phyloP scores from a whole-genome alignment of 2,329 filamentous ascomycete genomes.

The Aspergillus ochraceus region DNA sequence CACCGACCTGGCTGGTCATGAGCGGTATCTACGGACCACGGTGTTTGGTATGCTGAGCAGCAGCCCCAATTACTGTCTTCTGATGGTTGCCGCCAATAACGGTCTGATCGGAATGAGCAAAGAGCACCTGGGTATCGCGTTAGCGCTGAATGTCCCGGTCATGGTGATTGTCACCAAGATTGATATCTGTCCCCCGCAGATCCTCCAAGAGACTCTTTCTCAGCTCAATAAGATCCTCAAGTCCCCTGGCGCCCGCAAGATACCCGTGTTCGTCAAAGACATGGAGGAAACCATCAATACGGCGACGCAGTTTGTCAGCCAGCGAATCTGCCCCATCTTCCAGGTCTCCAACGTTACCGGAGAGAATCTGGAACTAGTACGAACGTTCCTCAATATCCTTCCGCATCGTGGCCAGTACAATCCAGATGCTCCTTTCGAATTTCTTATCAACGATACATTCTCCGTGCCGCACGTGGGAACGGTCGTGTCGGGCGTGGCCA shows the following conservation, averaged over 20 bases:
- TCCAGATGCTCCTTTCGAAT: conserved; percentile 83
- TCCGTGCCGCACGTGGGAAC: conserved; percentile 96
- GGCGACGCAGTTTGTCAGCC: conserved; percentile 90
- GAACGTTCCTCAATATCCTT: conserved; percentile 90
- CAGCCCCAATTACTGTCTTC: conserved; percentile 93
- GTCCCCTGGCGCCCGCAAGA: conserved; percentile 88
- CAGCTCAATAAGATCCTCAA: conserved; percentile 93
- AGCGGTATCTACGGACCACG: conserved; percentile 90
- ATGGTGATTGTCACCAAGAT: conserved; percentile 99
- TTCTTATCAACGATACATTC: conserved; percentile 96
- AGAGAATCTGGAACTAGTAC: conserved; percentile 83
- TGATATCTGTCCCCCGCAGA: conserved; percentile 94
- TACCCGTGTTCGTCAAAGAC: conserved; percentile 92
- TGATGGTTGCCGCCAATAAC: conserved; percentile 99
- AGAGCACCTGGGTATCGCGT: conserved; percentile 91
- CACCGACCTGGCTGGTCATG: conserved; percentile 91
- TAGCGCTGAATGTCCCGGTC: conserved; percentile 92
- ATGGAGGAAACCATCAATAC: conserved; percentile 92
- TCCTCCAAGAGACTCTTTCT: conserved; percentile 86
- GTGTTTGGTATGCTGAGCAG: conserved; percentile 93
- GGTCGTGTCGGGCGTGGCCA: conserved; percentile 91
- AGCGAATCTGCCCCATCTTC: conserved; percentile 94
- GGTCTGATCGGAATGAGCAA: conserved; percentile 97
- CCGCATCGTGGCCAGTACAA: conserved; percentile 95
- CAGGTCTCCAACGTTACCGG: conserved; percentile 98